A percentile compares a stretch with the other conserved stretches of the same genome.
phyloP scores from a whole-genome alignment of 768 basidiomycete genomes.

The Mycena polygramma region DNA sequence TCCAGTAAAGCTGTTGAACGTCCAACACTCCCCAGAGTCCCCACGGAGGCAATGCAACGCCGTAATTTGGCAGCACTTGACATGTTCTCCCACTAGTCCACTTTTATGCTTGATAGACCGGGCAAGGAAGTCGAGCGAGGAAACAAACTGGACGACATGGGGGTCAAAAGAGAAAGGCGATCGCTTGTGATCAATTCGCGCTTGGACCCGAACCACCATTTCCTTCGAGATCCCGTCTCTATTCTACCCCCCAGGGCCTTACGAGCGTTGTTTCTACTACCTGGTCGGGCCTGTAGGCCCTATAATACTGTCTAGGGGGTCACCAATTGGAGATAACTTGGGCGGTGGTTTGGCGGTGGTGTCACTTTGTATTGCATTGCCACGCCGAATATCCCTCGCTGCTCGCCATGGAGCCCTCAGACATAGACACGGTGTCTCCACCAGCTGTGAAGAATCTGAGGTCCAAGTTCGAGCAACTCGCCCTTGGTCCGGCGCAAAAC shows the following conservation, averaged over 20 bases:
- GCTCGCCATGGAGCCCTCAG: conserved; percentile 35
- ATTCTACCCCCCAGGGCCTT: background rate
- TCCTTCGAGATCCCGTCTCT: background rate
- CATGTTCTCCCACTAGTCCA: background rate
- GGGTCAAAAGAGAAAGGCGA: background rate
- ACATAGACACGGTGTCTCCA: conserved; percentile 67
- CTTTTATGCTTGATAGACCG: background rate
- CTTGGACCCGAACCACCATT: conserved; percentile 19
- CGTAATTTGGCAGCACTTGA: background rate
- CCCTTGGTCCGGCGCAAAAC: conserved; percentile 51
- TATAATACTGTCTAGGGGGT: conserved; percentile 15
- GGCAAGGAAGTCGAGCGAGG: background rate
- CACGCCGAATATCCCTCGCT: conserved; percentile 15
- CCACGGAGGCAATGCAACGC: background rate
- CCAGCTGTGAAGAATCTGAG: conserved; percentile 78
- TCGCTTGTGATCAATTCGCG: background rate
- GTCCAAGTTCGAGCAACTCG: conserved; percentile 79
- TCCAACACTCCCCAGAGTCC: background rate
- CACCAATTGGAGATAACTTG: conserved; percentile 25
- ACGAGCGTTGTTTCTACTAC: background rate
- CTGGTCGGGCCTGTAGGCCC: background rate
- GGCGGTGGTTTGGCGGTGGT: background rate
- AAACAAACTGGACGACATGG: background rate
- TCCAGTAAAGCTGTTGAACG: background rate
- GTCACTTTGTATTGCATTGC: conserved; percentile 24